Percentiles rank a stretch among this genome's conserved stretches.
Evolutionary conservation across 208 protist genomes (phyloP).

Genomic region (Acanthamoeba rhysodes): DNA sequence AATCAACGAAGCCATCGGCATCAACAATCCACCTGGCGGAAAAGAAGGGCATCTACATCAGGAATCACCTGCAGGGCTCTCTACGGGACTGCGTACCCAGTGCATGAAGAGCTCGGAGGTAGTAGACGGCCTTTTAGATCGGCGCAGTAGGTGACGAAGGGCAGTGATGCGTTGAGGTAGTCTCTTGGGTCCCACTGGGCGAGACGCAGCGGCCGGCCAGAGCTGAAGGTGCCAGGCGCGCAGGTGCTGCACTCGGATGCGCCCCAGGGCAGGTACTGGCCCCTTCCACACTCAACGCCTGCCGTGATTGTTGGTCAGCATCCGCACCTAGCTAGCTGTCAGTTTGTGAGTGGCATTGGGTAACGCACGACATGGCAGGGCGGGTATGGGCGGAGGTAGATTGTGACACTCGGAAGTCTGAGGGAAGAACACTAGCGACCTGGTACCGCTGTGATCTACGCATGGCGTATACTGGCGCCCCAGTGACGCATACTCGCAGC

Average conservation of each 20-base stretch:
- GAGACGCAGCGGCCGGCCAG: not conserved
- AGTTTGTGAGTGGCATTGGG: not conserved
- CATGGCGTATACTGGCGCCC: constrained; percentile 48
- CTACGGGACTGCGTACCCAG: not conserved
- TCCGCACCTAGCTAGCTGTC: too few relatives aligned
- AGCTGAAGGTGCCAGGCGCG: constrained; percentile 31
- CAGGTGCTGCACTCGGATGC: constrained; percentile 1
- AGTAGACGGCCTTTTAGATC: not conserved
- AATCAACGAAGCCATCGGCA: constrained; percentile 14
- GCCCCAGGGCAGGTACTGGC: constrained; percentile 44
- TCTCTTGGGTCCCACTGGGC: not conserved
- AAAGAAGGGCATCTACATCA: not conserved
- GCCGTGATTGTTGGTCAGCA: not conserved
- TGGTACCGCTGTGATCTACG: not conserved
- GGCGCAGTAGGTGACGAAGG: constrained; percentile 39
- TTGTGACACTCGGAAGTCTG: not conserved
- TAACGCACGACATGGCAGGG: constrained; percentile 16
- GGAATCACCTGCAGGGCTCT: not conserved
- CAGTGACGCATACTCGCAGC: not conserved
- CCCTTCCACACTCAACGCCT: constrained; percentile 10
- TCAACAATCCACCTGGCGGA: not conserved
- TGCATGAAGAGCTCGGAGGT: not conserved
- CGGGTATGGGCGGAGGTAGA: not conserved
- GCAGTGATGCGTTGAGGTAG: constrained; percentile 22
- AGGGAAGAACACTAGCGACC: constrained; percentile 13